phyloP scores from a whole-genome alignment of 225 moss, liverwort and hornwort genomes.

The Bryum argenteum region DNA sequence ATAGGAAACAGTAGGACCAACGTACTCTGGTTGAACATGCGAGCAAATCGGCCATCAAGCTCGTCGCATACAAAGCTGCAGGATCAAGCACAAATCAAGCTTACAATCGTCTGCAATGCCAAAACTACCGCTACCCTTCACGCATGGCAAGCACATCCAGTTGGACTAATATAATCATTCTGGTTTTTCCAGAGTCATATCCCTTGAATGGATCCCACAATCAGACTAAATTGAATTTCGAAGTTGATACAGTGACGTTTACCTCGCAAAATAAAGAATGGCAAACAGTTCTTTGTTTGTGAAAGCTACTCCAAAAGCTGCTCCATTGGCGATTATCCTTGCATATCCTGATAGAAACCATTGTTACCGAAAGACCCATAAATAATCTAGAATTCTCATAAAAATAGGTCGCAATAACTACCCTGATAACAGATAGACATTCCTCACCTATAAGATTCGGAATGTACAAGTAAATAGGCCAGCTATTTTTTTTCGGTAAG shows the following conservation, averaged over 20 bases:
- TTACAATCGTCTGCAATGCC: not conserved
- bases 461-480: slow-evolving; percentile 48
- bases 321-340: slow-evolving; percentile 70
- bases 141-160: not conserved
- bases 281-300: slow-evolving; percentile 72
- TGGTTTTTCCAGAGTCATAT: not conserved
- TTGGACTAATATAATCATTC: not conserved
- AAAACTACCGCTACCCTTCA: not conserved
- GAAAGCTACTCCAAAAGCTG: slow-evolving; percentile 79
- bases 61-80: slow-evolving; percentile 94
- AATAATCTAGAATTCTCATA: not conserved
- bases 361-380: not conserved
- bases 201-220: not conserved
- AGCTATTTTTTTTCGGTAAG: slow-evolving; percentile 23
- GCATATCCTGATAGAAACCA: slow-evolving; percentile 67
- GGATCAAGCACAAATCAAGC: slow-evolving; percentile 6
- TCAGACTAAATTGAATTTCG: too few species aligned
- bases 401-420: not conserved
- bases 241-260: not conserved
- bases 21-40: slow-evolving; percentile 91
- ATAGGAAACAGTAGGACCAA: slow-evolving; percentile 8
- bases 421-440: not conserved
- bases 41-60: slow-evolving; percentile 91
- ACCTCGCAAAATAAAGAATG: slow-evolving; percentile 80
- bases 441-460: slow-evolving; percentile 43